phyloP scores from a whole-genome alignment of 352 stramenopile genomes.

The Pythium diclinum region DNA sequence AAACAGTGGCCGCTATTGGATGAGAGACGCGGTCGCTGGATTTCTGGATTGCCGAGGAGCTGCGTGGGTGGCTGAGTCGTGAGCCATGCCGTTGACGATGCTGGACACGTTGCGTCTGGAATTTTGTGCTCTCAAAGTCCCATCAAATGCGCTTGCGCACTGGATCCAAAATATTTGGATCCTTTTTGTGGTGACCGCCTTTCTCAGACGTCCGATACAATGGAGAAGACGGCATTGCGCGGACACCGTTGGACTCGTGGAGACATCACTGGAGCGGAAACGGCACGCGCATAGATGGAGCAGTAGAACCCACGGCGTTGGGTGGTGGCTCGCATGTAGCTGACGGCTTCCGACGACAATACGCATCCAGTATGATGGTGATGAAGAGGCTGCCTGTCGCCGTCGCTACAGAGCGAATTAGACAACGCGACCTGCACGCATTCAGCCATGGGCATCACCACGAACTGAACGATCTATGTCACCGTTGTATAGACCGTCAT shows the following conservation, averaged over 20 bases:
- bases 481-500: neutral
- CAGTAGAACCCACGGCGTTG: neutral
- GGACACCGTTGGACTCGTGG: neutral
- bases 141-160: neutral
- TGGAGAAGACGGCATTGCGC: neutral
- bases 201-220: neutral
- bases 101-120: slow-evolving; percentile 17
- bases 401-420: neutral
- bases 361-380: neutral
- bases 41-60: neutral
- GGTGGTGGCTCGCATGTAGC: neutral
- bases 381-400: neutral
- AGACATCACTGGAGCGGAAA: neutral
- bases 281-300: neutral
- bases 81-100: neutral
- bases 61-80: neutral
- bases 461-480: neutral
- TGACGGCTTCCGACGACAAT: neutral
- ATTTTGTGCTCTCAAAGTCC: slow-evolving; percentile 20
- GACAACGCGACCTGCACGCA: neutral
- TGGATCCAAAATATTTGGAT: neutral
- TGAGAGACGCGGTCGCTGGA: neutral
- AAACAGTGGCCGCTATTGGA: neutral
- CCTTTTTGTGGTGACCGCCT: neutral
- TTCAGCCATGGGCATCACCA: neutral